These are phyloP conservation scores for Exophiala mesophila DNA, from an alignment of 2,329 filamentous ascomycete species.

Conservation along the genomic window DNA sequence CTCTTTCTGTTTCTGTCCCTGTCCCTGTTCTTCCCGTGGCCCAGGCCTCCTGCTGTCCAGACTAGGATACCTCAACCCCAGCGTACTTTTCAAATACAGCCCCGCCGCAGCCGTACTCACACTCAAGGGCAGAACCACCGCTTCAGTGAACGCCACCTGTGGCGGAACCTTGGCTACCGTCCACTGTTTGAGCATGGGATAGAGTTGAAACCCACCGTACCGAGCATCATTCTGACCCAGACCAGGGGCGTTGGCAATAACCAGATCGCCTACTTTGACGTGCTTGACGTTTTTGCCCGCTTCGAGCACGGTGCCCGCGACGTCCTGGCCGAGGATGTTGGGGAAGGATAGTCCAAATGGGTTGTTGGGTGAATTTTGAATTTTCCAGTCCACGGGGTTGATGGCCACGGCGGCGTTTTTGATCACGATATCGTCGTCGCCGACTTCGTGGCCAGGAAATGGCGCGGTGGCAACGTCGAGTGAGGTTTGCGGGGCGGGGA, in stretches of 20 bases:
- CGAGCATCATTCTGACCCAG: slow-evolving; percentile 6
- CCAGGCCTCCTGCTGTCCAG: neutral
- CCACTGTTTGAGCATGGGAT: slow-evolving; percentile 25
- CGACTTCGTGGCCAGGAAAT: slow-evolving; percentile 2
- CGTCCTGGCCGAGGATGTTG: slow-evolving; percentile 17
- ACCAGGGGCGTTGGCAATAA: slow-evolving; percentile 26
- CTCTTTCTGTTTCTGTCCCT: neutral
- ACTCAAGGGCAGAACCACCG: slow-evolving; percentile 30
- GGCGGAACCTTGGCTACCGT: slow-evolving; percentile 28
- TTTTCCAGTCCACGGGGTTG: slow-evolving; percentile 33
- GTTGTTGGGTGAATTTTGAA: slow-evolving; percentile 27
- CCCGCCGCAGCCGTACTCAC: slow-evolving; percentile 30
- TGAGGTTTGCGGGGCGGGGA: slow-evolving; percentile 12
- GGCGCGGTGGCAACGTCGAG: slow-evolving; percentile 18
- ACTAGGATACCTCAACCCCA: slow-evolving; percentile 18
- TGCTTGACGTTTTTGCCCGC: slow-evolving; percentile 15
- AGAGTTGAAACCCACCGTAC: slow-evolving; percentile 32
- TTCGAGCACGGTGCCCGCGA: slow-evolving; percentile 19
- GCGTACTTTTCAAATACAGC: slow-evolving; percentile 28
- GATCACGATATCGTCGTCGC: slow-evolving; percentile 19
- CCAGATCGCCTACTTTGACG: slow-evolving; percentile 26
- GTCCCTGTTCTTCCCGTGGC: neutral
- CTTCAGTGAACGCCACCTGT: slow-evolving; percentile 26
- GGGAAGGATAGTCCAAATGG: slow-evolving; percentile 24
- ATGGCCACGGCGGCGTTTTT: slow-evolving; percentile 26